These are phyloP conservation scores for Microdochium bolleyi DNA, from an alignment of 2,329 filamentous ascomycete species.

Conservation along the genomic window DNA sequence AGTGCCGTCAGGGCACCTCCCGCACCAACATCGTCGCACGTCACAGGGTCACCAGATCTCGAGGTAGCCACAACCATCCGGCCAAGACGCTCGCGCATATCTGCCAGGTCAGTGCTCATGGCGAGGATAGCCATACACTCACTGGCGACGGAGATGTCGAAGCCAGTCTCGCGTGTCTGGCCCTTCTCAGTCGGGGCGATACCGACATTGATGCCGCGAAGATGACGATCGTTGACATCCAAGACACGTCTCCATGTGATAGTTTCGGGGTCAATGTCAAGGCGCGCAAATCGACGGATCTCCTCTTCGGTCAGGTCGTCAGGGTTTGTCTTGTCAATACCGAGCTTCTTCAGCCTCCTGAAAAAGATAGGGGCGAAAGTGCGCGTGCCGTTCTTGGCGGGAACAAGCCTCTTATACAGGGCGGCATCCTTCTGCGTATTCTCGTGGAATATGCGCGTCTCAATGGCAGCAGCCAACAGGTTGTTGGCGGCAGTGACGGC, in stretches of 20 bases:
- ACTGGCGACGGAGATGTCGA: conserved; percentile 95
- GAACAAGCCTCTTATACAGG: conserved; percentile 81
- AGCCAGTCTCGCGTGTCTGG: conserved; percentile 79
- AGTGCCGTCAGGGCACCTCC: conserved; percentile 88
- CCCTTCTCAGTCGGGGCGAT: conserved; percentile 87
- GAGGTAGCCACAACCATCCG: conserved; percentile 94
- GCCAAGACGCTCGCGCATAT: conserved; percentile 89
- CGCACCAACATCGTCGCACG: conserved; percentile 89
- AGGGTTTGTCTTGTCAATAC: conserved; percentile 90
- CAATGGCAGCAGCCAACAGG: conserved; percentile 88
- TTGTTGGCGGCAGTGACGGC: conserved; percentile 97
- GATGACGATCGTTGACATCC: conserved; percentile 93
- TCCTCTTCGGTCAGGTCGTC: conserved; percentile 87
- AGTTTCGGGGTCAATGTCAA: conserved; percentile 93
- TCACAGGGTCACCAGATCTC: conserved; percentile 77
- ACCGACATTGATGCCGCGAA: conserved; percentile 83
- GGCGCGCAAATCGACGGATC: conserved; percentile 76
- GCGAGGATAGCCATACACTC: conserved; percentile 98
- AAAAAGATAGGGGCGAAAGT: conserved; percentile 87
- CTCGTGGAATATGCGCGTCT: conserved; percentile 98
- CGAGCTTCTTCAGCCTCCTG: conserved; percentile 87
- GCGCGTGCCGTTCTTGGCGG: conserved; percentile 81
- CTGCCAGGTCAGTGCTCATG: conserved; percentile 75
- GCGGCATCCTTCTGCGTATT: conserved; percentile 86
- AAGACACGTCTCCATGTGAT: conserved; percentile 96